phyloP scores from a whole-genome alignment of 768 basidiomycete species.

The Trametes cingulata region DNA sequence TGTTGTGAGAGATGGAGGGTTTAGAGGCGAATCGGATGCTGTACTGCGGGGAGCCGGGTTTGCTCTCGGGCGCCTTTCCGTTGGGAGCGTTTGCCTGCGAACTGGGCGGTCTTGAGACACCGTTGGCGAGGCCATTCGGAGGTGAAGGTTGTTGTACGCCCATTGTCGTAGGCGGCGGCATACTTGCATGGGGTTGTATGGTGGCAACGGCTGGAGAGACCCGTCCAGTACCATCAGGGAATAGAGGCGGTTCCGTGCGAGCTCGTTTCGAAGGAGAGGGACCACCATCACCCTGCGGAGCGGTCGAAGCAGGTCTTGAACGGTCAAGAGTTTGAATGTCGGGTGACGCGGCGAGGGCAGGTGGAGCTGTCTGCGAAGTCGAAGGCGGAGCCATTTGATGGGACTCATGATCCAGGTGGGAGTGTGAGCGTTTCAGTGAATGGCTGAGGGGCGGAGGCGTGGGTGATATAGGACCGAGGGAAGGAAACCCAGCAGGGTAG shows the following conservation, averaged over 20 bases:
- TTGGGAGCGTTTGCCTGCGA: conserved; percentile 42
- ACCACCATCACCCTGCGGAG: conserved; percentile 51
- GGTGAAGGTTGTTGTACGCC: conserved; percentile 24
- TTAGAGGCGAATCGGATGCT: conserved; percentile 69
- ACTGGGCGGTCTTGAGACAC: conserved; percentile 49
- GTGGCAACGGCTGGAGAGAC: conserved; percentile 12
- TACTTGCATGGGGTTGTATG: conserved; percentile 25
- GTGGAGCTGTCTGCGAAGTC: conserved; percentile 24
- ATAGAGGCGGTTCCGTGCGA: conserved; percentile 51
- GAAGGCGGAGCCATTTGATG: conserved; percentile 16
- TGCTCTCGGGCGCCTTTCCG: conserved; percentile 42
- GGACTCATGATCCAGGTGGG: conserved; percentile 63
- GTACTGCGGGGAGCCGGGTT: conserved; percentile 45
- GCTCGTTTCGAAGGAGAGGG: conserved; percentile 73
- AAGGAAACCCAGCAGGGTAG: conserved; percentile 55
- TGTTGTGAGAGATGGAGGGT: conserved; percentile 50
- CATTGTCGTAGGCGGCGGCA: conserved; percentile 23
- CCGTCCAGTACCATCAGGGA: conserved; percentile 9
- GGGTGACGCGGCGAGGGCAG: conserved; percentile 35
- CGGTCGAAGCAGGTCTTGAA: conserved; percentile 52
- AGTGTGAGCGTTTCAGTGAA: conserved; percentile 61
- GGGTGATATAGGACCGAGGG: conserved; percentile 34
- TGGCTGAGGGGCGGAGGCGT: conserved; percentile 37
- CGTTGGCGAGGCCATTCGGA: conserved; percentile 43
- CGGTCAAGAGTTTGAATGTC: conserved; percentile 51